A percentile compares a stretch with the other conserved stretches of the same genome.
phyloP scores from a whole-genome alignment of 768 basidiomycete genomes.

The Lactarius deliciosus region DNA sequence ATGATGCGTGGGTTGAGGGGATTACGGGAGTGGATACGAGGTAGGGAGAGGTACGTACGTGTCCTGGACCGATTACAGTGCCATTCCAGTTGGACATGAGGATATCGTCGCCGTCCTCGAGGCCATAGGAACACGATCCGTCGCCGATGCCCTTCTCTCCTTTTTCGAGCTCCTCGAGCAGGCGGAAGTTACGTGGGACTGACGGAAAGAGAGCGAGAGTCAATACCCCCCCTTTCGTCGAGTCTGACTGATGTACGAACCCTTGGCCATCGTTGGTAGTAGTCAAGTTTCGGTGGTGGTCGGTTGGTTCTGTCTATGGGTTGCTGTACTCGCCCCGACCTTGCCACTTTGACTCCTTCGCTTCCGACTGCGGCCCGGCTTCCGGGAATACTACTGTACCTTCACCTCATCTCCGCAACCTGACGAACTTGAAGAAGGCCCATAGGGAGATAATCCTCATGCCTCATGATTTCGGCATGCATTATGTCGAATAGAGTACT shows the following conservation, averaged over 20 bases:
- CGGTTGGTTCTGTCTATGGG: neutral
- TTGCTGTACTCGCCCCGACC: neutral
- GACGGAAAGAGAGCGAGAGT: slow-evolving; percentile 2
- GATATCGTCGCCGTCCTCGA: slow-evolving; percentile 95
- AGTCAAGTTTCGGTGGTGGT: neutral
- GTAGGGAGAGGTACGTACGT: slow-evolving; percentile 54
- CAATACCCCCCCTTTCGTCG: neutral
- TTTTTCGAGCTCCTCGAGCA: slow-evolving; percentile 98
- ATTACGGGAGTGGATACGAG: neutral
- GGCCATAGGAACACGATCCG: slow-evolving; percentile 94
- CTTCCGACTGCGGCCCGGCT: neutral
- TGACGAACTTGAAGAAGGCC: too few species aligned
- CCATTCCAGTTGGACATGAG: slow-evolving; percentile 99
- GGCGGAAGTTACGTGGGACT: slow-evolving; percentile 97
- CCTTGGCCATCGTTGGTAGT: slow-evolving; percentile 37
- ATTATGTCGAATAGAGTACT: too few species aligned
- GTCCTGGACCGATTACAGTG: slow-evolving; percentile 97
- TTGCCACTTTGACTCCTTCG: slow-evolving; percentile 3
- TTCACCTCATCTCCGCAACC: too few species aligned
- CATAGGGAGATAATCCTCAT: too few species aligned
- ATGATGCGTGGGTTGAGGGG: slow-evolving; percentile 18
- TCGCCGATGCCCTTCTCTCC: slow-evolving; percentile 99
- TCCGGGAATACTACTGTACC: neutral
- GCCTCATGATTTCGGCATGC: too few species aligned
- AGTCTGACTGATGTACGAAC: slow-evolving; percentile 27